phyloP scores from a whole-genome alignment of 306 rosid genomes.

The Geum urbanum region DNA sequence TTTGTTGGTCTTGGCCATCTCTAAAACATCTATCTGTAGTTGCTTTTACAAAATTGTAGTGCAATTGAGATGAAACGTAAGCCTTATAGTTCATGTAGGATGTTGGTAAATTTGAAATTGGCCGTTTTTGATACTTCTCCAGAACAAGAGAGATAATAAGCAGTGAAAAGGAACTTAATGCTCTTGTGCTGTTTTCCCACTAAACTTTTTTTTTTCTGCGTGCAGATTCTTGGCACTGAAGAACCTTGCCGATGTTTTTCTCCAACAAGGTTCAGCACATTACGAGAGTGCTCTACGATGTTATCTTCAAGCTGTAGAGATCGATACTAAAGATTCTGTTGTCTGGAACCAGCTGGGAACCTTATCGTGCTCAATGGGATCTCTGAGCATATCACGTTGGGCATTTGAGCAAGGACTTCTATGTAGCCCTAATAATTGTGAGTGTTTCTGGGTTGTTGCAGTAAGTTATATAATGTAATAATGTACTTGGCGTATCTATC shows the following conservation, averaged over 20 bases:
- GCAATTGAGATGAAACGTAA: neutral
- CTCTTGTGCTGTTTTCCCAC: neutral
- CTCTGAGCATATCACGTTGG: conserved; percentile 90
- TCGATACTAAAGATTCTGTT: conserved; percentile 91
- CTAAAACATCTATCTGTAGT: neutral
- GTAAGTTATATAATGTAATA: neutral
- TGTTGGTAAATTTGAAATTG: neutral
- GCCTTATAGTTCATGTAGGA: neutral
- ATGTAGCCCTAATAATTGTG: conserved; percentile 98
- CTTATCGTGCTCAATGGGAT: conserved; percentile 86
- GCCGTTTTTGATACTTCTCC: neutral
- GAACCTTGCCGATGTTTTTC: conserved; percentile 88
- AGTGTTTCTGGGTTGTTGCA: conserved; percentile 27
- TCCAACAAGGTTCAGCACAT: conserved; percentile 78
- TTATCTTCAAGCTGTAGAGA: conserved; percentile 98
- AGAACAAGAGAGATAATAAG: neutral
- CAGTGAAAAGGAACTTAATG: neutral
- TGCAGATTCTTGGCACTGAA: conserved; percentile 92
- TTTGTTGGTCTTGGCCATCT: neutral
- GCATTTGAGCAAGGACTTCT: conserved; percentile 96
- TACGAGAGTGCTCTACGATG: conserved; percentile 78
- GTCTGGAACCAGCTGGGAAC: conserved; percentile 97
- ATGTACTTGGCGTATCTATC: neutral
- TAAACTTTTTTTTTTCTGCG: conserved; percentile 21
- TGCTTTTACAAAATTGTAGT: neutral